These are phyloP conservation scores for Linum usitatissimum DNA, from an alignment of 345 rosid genomes.

Conservation along the genomic window DNA sequence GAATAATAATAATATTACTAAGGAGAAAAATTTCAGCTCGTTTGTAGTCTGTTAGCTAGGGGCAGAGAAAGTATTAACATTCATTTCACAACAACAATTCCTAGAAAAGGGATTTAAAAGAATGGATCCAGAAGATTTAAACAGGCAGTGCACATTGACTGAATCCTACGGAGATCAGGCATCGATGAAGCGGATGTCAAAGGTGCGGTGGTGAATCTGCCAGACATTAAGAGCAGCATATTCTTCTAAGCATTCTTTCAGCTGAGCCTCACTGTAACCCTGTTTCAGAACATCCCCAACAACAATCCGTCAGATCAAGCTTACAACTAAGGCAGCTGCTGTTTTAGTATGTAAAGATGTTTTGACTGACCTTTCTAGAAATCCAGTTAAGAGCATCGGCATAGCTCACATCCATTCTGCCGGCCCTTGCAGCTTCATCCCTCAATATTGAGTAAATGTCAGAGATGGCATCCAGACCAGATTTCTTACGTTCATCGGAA, in stretches of 20 bases:
- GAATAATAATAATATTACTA: too few species aligned
- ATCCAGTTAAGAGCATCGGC: conserved; percentile 95
- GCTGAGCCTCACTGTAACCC: conserved; percentile 98
- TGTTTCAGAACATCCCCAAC: conserved; percentile 24
- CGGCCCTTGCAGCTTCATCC: conserved; percentile 90
- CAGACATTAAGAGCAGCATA: conserved; percentile 92
- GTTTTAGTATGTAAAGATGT: not conserved
- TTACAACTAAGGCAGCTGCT: too few species aligned
- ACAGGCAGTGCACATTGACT: too few species aligned
- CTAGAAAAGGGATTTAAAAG: too few species aligned
- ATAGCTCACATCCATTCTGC: conserved; percentile 66
- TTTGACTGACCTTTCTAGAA: conserved; percentile 74
- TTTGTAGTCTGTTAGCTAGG: too few species aligned
- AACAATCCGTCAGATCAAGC: not conserved
- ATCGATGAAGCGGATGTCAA: conserved; percentile 82
- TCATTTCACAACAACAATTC: too few species aligned
- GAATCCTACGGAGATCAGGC: conserved; percentile 25
- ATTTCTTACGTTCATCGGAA: conserved; percentile 74
- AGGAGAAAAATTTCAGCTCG: too few species aligned
- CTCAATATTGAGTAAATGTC: conserved; percentile 90
- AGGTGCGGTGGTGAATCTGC: conserved; percentile 89
- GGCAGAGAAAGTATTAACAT: too few species aligned
- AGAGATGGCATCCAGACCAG: conserved; percentile 96
- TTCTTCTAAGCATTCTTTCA: conserved; percentile 96
- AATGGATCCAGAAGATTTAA: too few species aligned